Evolutionary conservation across 2,329 filamentous ascomycete species (phyloP).

Genomic region (Lasiodiplodia sp.): DNA sequence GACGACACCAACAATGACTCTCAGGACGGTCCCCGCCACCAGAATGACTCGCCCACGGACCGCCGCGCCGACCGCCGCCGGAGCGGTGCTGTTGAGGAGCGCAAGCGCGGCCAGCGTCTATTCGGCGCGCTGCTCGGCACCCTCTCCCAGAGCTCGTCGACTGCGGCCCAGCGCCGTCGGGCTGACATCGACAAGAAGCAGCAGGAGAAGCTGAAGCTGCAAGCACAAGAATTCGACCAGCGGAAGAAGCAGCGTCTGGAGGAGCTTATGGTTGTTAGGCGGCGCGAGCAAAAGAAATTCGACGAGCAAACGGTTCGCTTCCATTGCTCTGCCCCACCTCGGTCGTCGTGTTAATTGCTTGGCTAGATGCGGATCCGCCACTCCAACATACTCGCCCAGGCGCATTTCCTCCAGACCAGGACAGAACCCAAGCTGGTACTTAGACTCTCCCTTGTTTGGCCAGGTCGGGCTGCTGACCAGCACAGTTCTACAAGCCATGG

Average conservation of each 20-base stretch:
- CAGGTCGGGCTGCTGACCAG: conserved; percentile 30
- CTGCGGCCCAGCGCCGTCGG: conserved; percentile 69
- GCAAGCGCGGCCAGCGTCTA: conserved; percentile 81
- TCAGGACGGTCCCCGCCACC: conserved; percentile 35
- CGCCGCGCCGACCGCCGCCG: conserved; percentile 48
- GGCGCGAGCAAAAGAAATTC: conserved; percentile 74
- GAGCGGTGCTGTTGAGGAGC: conserved; percentile 72
- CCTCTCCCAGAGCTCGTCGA: conserved; percentile 72
- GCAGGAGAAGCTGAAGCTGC: conserved; percentile 75
- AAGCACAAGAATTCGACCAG: conserved; percentile 75
- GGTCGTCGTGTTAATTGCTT: conserved; percentile 32
- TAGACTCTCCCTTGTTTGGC: conserved; percentile 1
- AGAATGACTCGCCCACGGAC: conserved; percentile 36
- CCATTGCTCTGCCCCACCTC: conserved; percentile 1
- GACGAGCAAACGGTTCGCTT: conserved; percentile 77
- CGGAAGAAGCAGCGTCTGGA: conserved; percentile 70
- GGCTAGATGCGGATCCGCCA: conserved; percentile 77
- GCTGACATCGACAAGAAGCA: conserved; percentile 84
- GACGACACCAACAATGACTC: conserved; percentile 37
- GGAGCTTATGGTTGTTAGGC: conserved; percentile 66
- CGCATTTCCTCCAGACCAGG: conserved; percentile 76
- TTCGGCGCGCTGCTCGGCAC: conserved; percentile 84
- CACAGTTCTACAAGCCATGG: conserved; percentile 86
- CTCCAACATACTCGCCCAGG: conserved; percentile 72
- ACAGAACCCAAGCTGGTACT: conserved; percentile 76